Base-by-base conservation (phyloP, 306 rosid genomes). In the Hippophae rhamnoides region DNA sequence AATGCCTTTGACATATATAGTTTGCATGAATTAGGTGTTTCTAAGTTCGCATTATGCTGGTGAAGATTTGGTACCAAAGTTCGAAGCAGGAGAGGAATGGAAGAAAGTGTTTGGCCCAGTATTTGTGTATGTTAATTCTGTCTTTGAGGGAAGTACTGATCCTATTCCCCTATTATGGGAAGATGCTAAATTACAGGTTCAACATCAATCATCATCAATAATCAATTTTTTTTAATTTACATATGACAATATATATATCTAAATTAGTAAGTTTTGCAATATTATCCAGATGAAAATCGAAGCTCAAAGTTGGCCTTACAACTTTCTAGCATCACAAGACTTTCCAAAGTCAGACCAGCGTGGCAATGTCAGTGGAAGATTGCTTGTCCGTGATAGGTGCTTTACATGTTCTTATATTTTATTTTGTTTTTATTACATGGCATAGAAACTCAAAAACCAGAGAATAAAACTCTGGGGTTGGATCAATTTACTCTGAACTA, bases 91-190 rank as follows among this genome's bases (percentile, higher is more conserved):
- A 9, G 83, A 78, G 72, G 54, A 31, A 6, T 78, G 83, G 83
- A 78, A 78, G 77, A 78, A 74, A 60, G 83, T 74, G 18, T 78
- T 78, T 25, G 80, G 83, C 3, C 83, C 83, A 45, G 74, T 74
- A 44, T 78, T 70, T 40, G 56, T 78, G 7, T 74, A 74, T 58
- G 69, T 67, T 47, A 78, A 74, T 56, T 78, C 74, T 8, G 55
- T 58, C 11, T 77, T 42, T 26, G 58, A 48, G 44, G 69, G 65
- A 54, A 47, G 43, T 50, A 77, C 75, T 41, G 75, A 75, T 54
- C 62, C 77, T 23, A 49, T 13, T 3, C 57, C 60, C 60, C 57
- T 41, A 46, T 62, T 74, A 41, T 78, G 80, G 83, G 83, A 63
- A 44, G 74, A 71, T 66, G 80, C 80, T 63, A 74, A 78, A 71